Conservation (phyloP, 345 rosid genomes). For the Gossypium raimondii region DNA sequence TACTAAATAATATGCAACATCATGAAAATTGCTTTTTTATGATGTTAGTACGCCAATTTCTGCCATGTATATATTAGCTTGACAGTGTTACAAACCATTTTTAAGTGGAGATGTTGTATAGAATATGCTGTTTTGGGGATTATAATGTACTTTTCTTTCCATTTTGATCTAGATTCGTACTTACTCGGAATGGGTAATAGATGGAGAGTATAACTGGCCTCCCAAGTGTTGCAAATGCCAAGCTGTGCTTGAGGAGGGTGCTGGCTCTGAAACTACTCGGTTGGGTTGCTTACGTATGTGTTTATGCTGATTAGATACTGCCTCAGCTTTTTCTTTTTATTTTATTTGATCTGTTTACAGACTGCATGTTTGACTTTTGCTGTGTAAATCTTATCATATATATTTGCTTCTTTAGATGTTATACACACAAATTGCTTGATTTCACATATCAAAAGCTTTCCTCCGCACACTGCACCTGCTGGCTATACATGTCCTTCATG, state of each 20-base stretch:
- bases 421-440: slow-evolving; percentile 85
- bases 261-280: slow-evolving; percentile 67
- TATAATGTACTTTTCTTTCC: neutral
- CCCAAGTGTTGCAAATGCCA: slow-evolving; percentile 41
- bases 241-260: slow-evolving; percentile 64
- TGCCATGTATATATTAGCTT: slow-evolving; percentile 12
- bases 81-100: neutral
- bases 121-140: slow-evolving; percentile 9
- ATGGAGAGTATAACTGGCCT: slow-evolving; percentile 95
- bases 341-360: neutral
- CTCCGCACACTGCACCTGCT: slow-evolving; percentile 95
- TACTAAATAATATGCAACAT: neutral
- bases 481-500: slow-evolving; percentile 90
- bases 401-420: slow-evolving; percentile 50
- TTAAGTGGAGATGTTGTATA: slow-evolving; percentile 1
- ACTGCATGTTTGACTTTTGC: neutral
- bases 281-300: slow-evolving; percentile 96
- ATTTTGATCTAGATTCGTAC: slow-evolving; percentile 61
- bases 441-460: slow-evolving; percentile 81
- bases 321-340: slow-evolving; percentile 2
- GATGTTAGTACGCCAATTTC: neutral
- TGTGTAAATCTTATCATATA: slow-evolving; percentile 14
- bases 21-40: neutral
- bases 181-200: slow-evolving; percentile 99
- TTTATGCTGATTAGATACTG: slow-evolving; percentile 20